Evolutionary conservation across 768 basidiomycete genomes (phyloP), one percentile per base, ranked within the genome.

Genomic region (Boletellus emodensis): DNA sequence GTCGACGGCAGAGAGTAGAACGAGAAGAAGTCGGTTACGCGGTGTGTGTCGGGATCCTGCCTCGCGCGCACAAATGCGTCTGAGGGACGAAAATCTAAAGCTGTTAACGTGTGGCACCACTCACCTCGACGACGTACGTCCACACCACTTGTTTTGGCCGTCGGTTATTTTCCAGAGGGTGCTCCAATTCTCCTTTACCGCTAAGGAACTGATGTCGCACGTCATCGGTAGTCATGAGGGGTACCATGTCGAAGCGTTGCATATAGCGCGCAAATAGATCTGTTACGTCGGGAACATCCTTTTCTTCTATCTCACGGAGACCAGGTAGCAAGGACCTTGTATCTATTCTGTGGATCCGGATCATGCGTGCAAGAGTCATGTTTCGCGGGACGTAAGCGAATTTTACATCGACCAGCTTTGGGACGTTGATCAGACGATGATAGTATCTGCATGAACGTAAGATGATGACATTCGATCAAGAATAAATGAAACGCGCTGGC

Each of bases 1-100:
- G 92, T 89, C 5, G 95, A 98, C 1, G 96, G 95, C 20, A 99
- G 82, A 13, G 90, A 90, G 68, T 96, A 99, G 75, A 98, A 95
- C 9, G 95, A 94, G 71, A 97, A 87, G 63, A 94, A 89, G 71
- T 99, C 96, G 2, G 95, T 97, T 60, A 99, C 85, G 54, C 79
- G 78, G 52, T 87, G 82, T 3, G 87, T 87, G 51, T 80, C 70
- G 2, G 90, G 87, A 67, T 97, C 80, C 94, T 98, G 54, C 20
- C 35, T 18, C 42, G 42, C 13, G 20, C 32, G 28, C 50, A 28
- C 37, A 17, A 39, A 37, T 18, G 26, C 40, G n/a, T 45, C 33
- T 46, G 46, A 37, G 55, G 22, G n/a, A 36, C 18, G n/a, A n/a
- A 34, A 17, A 26, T 1, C 6, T 9, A 14, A 46, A 13, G 2